Percentiles rank a stretch among this genome's conserved stretches.
phyloP scores from a whole-genome alignment of 768 basidiomycete genomes.

The Mycena polygramma region DNA sequence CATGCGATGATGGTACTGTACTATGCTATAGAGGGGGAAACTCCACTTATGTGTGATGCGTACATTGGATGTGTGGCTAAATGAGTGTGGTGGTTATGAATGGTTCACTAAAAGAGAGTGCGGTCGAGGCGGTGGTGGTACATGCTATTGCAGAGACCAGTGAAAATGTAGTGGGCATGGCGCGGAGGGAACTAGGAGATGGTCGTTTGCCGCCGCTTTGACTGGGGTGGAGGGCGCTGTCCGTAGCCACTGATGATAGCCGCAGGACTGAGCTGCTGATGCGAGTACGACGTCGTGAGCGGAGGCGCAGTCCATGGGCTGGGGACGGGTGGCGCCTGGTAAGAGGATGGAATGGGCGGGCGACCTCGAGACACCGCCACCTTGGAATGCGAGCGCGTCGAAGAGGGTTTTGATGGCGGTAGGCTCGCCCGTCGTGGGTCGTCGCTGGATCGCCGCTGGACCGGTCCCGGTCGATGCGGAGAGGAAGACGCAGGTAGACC shows the following conservation, averaged over 20 bases:
- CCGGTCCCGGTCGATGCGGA: slow-evolving; percentile 13
- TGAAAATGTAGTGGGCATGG: background rate
- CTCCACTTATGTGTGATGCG: slow-evolving; percentile 30
- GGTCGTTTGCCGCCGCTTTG: slow-evolving; percentile 35
- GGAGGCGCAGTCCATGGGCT: slow-evolving; percentile 62
- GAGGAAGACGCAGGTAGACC: slow-evolving; percentile 25
- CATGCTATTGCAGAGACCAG: slow-evolving; percentile 26
- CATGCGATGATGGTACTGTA: slow-evolving; percentile 25
- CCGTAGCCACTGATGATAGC: slow-evolving; percentile 27
- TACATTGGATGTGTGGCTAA: slow-evolving; percentile 15
- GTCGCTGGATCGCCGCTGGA: slow-evolving; percentile 33
- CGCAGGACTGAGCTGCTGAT: slow-evolving; percentile 35
- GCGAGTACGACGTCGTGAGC: slow-evolving; percentile 35
- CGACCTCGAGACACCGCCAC: slow-evolving; percentile 41
- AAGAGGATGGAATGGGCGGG: slow-evolving; percentile 42
- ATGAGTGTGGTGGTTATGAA: slow-evolving; percentile 20
- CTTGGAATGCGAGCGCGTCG: slow-evolving; percentile 33
- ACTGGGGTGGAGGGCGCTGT: slow-evolving; percentile 2
- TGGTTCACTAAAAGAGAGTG: slow-evolving; percentile 26
- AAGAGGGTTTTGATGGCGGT: slow-evolving; percentile 26
- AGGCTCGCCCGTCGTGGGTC: slow-evolving; percentile 30
- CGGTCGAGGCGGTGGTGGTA: slow-evolving; percentile 6
- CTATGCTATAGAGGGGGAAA: slow-evolving; percentile 22
- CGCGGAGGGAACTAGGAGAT: slow-evolving; percentile 28
- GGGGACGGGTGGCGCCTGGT: slow-evolving; percentile 44